Evolutionary conservation across 2,329 filamentous ascomycete genomes (phyloP).

Genomic region (Ophiostoma ips): DNA sequence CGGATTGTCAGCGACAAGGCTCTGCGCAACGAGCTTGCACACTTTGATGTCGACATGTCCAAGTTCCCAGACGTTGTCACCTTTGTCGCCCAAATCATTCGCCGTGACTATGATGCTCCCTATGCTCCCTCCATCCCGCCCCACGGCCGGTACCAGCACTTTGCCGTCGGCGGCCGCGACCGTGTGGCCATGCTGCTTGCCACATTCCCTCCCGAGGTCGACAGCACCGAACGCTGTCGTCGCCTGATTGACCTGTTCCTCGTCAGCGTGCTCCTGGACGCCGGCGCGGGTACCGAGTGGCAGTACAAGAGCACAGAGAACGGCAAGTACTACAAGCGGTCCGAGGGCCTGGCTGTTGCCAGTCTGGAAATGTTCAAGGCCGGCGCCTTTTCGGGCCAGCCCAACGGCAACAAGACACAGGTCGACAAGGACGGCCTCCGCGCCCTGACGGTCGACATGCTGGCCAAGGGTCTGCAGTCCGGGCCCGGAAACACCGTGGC

Average conservation of each 20-base stretch:
- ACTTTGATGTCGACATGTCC: conserved; percentile 77
- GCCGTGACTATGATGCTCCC: conserved; percentile 44
- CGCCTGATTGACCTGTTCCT: conserved; percentile 56
- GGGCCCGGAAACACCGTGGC: conserved; percentile 66
- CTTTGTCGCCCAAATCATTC: conserved; percentile 89
- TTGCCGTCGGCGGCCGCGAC: conserved; percentile 64
- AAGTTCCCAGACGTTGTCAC: conserved; percentile 74
- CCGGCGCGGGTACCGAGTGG: conserved; percentile 83
- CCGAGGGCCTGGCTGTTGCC: conserved; percentile 71
- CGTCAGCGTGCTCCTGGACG: conserved; percentile 46
- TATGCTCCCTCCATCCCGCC: conserved; percentile 53
- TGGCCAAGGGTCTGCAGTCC: conserved; percentile 77
- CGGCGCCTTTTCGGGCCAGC: conserved; percentile 75
- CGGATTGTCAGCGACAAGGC: conserved; percentile 64
- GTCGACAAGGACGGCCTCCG: conserved; percentile 75
- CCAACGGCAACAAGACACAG: conserved; percentile 60
- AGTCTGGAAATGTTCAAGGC: conserved; percentile 85
- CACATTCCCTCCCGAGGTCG: conserved; percentile 54
- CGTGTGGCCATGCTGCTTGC: conserved; percentile 57
- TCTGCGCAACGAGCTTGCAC: conserved; percentile 59
- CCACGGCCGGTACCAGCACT: conserved; percentile 79
- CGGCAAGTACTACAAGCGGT: conserved; percentile 66
- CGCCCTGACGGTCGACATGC: conserved; percentile 55
- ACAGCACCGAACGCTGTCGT: conserved; percentile 59
- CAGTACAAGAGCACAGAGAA: conserved; percentile 86